These are phyloP conservation scores for Tagetes patula DNA, from an alignment of 129 eudicot genomes.

Conservation along the genomic window DNA sequence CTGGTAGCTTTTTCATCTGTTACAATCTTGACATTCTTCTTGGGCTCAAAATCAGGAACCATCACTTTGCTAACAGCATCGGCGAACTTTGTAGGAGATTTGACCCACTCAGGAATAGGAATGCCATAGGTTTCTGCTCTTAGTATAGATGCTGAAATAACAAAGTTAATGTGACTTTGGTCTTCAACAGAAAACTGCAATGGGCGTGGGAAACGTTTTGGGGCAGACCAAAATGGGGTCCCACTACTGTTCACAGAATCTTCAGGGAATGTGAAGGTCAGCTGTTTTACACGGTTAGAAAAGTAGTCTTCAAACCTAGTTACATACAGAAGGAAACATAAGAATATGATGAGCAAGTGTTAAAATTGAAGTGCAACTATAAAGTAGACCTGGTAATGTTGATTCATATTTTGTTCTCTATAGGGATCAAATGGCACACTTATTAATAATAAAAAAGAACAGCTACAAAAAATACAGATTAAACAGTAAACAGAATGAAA, in stretches of 20 bases:
- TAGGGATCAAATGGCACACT: background rate
- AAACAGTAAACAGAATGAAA: background rate
- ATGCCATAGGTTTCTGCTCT: slow-evolving; percentile 93
- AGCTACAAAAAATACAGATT: background rate
- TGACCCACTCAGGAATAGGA: slow-evolving; percentile 79
- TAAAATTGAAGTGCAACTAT: background rate
- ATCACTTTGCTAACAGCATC: slow-evolving; percentile 67
- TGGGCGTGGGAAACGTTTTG: slow-evolving; percentile 87
- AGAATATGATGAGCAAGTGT: background rate
- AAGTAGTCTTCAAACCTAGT: slow-evolving; percentile 91
- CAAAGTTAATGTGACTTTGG: slow-evolving; percentile 61
- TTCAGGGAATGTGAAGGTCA: slow-evolving; percentile 85
- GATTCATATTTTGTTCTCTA: background rate
- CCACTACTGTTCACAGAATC: slow-evolving; percentile 83
- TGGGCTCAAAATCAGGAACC: slow-evolving; percentile 84
- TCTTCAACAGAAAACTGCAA: slow-evolving; percentile 65
- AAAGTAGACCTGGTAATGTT: background rate
- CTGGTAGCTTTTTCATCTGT: slow-evolving; percentile 88
- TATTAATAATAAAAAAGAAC: background rate
- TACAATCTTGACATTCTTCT: slow-evolving; percentile 70
- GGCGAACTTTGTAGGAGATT: slow-evolving; percentile 51
- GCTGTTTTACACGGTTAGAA: slow-evolving; percentile 79
- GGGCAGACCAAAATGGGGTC: slow-evolving; percentile 89
- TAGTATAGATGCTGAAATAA: slow-evolving; percentile 71
- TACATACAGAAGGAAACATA: slow-evolving; percentile 10